Conservation (phyloP, 495 filamentous ascomycete species). For the Letharia columbiana region DNA sequence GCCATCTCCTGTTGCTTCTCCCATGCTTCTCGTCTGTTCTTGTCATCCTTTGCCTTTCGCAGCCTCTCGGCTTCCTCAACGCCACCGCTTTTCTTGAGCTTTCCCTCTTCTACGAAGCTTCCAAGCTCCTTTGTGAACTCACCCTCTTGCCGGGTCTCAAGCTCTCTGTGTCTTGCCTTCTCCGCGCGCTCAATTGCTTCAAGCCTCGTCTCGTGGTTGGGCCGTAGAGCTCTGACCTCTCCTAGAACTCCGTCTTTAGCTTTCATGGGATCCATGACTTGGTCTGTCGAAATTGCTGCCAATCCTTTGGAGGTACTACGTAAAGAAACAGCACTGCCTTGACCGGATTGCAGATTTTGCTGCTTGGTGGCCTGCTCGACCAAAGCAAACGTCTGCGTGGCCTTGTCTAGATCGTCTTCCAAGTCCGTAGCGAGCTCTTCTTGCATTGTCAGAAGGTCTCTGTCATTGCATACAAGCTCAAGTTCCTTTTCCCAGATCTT, state of each 20-base stretch:
- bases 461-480: constrained; percentile 86
- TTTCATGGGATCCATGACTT: constrained; percentile 59
- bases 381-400: constrained; percentile 80
- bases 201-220: constrained; percentile 84
- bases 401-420: constrained; percentile 90
- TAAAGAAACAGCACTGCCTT: constrained; percentile 34
- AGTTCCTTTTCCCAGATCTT: constrained; percentile 98
- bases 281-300: constrained; percentile 51
- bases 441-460: constrained; percentile 86
- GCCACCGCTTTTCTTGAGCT: constrained; percentile 89
- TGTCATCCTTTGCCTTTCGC: constrained; percentile 77
- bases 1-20: constrained; percentile 52
- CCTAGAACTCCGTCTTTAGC: constrained; percentile 88
- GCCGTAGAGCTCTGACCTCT: constrained; percentile 88
- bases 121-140: constrained; percentile 85
- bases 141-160: constrained; percentile 66
- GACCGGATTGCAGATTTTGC: constrained; percentile 66
- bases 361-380: constrained; percentile 96
- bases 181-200: constrained; percentile 96
- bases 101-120: constrained; percentile 81
- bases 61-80: constrained; percentile 88
- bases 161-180: constrained; percentile 75
- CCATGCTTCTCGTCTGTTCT: constrained; percentile 77
- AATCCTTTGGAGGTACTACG: constrained; percentile 52
- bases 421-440: constrained; percentile 89